Evolutionary conservation across 495 filamentous ascomycete genomes (phyloP).

Genomic region (Penicillium parvum): DNA sequence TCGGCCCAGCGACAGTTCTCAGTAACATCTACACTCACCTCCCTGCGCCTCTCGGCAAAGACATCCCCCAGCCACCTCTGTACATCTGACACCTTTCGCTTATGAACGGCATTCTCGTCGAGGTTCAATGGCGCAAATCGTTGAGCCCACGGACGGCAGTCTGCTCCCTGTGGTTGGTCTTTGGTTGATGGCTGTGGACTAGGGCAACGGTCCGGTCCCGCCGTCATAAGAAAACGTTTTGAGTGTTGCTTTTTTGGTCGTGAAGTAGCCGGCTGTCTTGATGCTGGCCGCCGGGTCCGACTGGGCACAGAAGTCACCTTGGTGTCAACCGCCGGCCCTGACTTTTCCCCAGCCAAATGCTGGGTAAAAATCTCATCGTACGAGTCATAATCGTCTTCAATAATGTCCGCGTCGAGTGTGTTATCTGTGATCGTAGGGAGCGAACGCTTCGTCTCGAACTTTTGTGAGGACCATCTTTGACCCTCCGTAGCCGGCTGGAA

Average conservation of each 20-base stretch:
- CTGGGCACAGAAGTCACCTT: not conserved
- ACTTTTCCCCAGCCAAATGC: slow-evolving; percentile 11
- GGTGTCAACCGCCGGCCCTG: slow-evolving; percentile 5
- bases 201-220: not conserved
- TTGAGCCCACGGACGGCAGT: slow-evolving; percentile 73
- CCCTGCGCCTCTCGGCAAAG: slow-evolving; percentile 49
- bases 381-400: slow-evolving; percentile 50
- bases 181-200: not conserved
- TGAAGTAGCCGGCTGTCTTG: slow-evolving; percentile 7
- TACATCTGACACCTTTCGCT: slow-evolving; percentile 86
- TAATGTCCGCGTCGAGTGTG: slow-evolving; percentile 39
- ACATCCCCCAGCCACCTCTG: slow-evolving; percentile 73
- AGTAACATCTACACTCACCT: slow-evolving; percentile 10
- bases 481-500: slow-evolving; percentile 23
- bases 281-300: slow-evolving; percentile 6
- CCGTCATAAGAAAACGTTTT: slow-evolving; percentile 27
- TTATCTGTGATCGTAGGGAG: slow-evolving; percentile 10
- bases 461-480: slow-evolving; percentile 33
- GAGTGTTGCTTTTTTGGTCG: slow-evolving; percentile 6
- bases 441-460: slow-evolving; percentile 17
- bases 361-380: slow-evolving; percentile 41
- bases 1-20: not conserved
- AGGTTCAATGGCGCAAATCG: slow-evolving; percentile 67
- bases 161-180: slow-evolving; percentile 3
- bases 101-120: slow-evolving; percentile 88